These are phyloP conservation scores for Phyllosticta paracitricarpa DNA, from an alignment of 2,329 filamentous ascomycete genomes.

Conservation along the genomic window DNA sequence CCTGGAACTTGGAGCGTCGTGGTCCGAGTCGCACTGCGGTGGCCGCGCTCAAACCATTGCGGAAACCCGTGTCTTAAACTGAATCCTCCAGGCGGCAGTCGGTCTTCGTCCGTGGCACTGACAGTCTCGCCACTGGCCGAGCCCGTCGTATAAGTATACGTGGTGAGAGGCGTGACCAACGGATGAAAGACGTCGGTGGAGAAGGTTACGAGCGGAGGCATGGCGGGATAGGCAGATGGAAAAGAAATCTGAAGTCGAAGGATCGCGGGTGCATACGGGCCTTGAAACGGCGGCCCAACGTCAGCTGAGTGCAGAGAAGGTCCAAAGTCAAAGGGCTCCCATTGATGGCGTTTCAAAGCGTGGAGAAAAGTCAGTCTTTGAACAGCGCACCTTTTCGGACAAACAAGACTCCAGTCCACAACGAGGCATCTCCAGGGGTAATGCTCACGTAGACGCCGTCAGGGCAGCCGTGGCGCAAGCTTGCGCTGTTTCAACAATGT, in stretches of 20 bases:
- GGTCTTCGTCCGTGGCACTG: slow-evolving; percentile 72
- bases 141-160: slow-evolving; percentile 81
- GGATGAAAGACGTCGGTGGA: slow-evolving; percentile 92
- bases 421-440: slow-evolving; percentile 65
- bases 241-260: slow-evolving; percentile 88
- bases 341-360: slow-evolving; percentile 6
- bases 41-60: slow-evolving; percentile 60
- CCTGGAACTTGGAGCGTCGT: not conserved
- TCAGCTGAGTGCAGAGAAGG: slow-evolving; percentile 3
- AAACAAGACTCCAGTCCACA: slow-evolving; percentile 90
- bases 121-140: slow-evolving; percentile 62
- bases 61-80: slow-evolving; percentile 86
- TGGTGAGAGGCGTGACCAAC: slow-evolving; percentile 84
- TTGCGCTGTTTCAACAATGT: slow-evolving; percentile 46
- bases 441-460: slow-evolving; percentile 80
- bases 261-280: slow-evolving; percentile 79
- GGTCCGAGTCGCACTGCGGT: slow-evolving; percentile 15
- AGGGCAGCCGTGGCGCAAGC: slow-evolving; percentile 71
- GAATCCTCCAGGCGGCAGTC: slow-evolving; percentile 80
- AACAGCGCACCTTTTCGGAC: slow-evolving; percentile 63
- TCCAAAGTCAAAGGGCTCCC: not conserved
- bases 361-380: slow-evolving; percentile 7
- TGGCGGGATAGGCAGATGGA: slow-evolving; percentile 64
- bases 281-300: slow-evolving; percentile 36
- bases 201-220: slow-evolving; percentile 80